These are phyloP conservation scores for Exophiala sp. DNA, from an alignment of 2,329 filamentous ascomycete species.

Conservation along the genomic window DNA sequence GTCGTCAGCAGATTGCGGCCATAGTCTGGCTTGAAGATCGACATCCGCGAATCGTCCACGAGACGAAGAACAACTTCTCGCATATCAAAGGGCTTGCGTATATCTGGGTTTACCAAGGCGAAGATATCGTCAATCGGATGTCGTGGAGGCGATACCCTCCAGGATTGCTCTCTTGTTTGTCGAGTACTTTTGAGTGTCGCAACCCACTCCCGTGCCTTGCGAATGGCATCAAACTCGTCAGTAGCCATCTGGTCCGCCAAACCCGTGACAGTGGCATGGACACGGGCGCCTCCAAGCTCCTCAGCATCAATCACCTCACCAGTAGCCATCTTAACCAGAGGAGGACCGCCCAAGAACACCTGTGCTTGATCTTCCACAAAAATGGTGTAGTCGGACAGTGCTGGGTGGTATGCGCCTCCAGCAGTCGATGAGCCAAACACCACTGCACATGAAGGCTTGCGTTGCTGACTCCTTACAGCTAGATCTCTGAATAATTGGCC, in stretches of 20 bases:
- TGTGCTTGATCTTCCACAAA: slow-evolving; percentile 45
- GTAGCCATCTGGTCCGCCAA: slow-evolving; percentile 44
- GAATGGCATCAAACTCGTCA: slow-evolving; percentile 45
- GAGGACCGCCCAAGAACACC: slow-evolving; percentile 45
- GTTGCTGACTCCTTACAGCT: slow-evolving; percentile 37
- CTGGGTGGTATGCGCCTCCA: slow-evolving; percentile 42
- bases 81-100: slow-evolving; percentile 40
- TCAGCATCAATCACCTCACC: slow-evolving; percentile 44
- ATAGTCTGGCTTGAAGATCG: slow-evolving; percentile 41
- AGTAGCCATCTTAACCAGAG: slow-evolving; percentile 48
- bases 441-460: slow-evolving; percentile 42
- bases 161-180: neutral
- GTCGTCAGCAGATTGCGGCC: slow-evolving; percentile 39
- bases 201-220: slow-evolving; percentile 40
- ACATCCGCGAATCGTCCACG: slow-evolving; percentile 41
- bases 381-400: slow-evolving; percentile 43
- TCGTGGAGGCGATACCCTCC: slow-evolving; percentile 26
- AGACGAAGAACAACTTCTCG: slow-evolving; percentile 40
- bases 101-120: slow-evolving; percentile 38
- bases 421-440: slow-evolving; percentile 47
- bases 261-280: slow-evolving; percentile 41
- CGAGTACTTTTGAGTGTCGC: slow-evolving; percentile 23
- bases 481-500: slow-evolving; percentile 44
- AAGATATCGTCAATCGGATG: slow-evolving; percentile 40
- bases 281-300: slow-evolving; percentile 41